Evolutionary conservation across 805 yeast genomes (phyloP), one percentile per base, ranked within the genome.

Genomic region (Saturnispora mendoncae): DNA sequence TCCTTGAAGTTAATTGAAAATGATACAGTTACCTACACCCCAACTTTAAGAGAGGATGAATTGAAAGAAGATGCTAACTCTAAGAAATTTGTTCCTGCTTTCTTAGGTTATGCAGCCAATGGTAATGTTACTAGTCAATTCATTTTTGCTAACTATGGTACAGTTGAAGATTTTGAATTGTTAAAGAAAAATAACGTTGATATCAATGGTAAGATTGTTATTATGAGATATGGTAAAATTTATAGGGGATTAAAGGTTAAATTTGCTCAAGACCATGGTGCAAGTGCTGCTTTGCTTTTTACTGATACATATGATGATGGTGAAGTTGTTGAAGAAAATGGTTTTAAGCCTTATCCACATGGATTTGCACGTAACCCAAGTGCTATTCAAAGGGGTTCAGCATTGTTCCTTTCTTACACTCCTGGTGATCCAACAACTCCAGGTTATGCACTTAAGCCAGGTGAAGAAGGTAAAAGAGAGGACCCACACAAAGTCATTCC

Each of bases 361-460:
- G 92, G 92, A 2, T 82, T 81, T 1, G 87, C 88, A 0, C 69
- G 92, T 47, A 77, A 83, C 54, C 88, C 88, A 28, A 73, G 81
- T 6, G 64, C 82, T 12, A 79, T 84, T 24, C 88, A 83, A 62
- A 68, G 92, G 51, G 92, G 92, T 1, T 76, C 84, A 33, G 83
- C 79, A 4, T 76, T 73, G 56, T 82, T 72, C 53, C 60, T 80
- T 25, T 69, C 82, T 4, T 58, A 57, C 36, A 62, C 67, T 4
- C 87, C 88, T 1, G 92, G 92, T 26, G 92, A 82, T 53, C 92
- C 92, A 14, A 73, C 87, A 0, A 76, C 87, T 1, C 87, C 87
- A 1, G 84, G 82, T 2, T 72, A 68, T 47, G 73, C 82, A 4
- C 71, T 77, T 27, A 71, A 68, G 36, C 75, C 83, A n/a, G 74